These are phyloP conservation scores for Rhododendron ovatum DNA, from an alignment of 148 eudicot species.

Conservation along the genomic window DNA sequence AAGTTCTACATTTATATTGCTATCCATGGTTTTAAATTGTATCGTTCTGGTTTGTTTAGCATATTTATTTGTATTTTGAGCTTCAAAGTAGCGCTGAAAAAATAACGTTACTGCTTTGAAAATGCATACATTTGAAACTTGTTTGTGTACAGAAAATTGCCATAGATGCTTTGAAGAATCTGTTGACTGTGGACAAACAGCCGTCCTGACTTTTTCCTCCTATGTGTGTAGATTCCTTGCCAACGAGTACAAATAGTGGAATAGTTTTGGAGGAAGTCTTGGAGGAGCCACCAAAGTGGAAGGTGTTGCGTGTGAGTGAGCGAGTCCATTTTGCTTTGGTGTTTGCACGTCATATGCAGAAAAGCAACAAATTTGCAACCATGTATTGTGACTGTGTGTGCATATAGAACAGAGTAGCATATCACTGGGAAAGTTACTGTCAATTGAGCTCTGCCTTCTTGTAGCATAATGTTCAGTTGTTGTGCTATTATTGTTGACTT, in stretches of 20 bases:
- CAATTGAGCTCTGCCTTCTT: not conserved
- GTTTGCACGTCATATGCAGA: not conserved
- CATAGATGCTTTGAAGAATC: not conserved
- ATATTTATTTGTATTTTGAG: not conserved
- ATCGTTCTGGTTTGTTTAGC: not conserved
- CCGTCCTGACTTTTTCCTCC: conserved; percentile 4
- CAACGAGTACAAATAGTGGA: conserved; percentile 35
- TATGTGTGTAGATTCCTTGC: conserved; percentile 24
- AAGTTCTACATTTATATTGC: not conserved
- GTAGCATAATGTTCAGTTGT: not conserved
- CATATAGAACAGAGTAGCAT: not conserved
- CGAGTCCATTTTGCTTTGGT: conserved; percentile 37
- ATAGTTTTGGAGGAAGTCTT: conserved; percentile 69
- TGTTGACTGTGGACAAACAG: not conserved
- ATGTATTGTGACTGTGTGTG: not conserved
- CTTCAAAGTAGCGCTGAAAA: not conserved
- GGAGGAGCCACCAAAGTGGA: conserved; percentile 98
- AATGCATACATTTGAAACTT: not conserved
- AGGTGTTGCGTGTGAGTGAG: conserved; percentile 99
- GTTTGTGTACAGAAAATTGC: not conserved
- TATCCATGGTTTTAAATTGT: not conserved
- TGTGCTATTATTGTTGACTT: not conserved
- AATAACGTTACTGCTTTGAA: not conserved
- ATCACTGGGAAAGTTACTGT: not conserved
- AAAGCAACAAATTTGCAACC: not conserved